Conservation (phyloP, 805 yeast genomes). For the Metschnikowia corniflorae region DNA sequence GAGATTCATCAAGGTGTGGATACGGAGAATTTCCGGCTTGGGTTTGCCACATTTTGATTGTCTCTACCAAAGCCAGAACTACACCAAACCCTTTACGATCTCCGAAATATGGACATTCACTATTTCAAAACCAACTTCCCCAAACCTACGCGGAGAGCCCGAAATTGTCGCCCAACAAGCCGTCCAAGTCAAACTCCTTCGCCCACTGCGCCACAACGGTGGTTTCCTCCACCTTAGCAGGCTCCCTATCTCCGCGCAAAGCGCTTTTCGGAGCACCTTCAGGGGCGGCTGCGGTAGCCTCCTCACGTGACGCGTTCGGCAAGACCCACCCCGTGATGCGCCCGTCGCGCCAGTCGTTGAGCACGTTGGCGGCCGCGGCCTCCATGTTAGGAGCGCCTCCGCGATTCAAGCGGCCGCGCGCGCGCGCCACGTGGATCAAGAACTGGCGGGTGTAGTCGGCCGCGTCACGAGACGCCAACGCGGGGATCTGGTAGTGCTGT, state of each 20-base stretch:
- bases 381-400: conserved; percentile 92
- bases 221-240: conserved; percentile 57
- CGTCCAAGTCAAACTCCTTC: conserved; percentile 88
- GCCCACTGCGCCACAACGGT: conserved; percentile 90
- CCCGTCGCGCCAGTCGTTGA: conserved; percentile 98
- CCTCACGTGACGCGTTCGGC: conserved; percentile 55
- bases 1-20: too few relatives aligned
- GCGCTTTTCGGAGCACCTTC: conserved; percentile 37
- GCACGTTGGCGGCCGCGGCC: conserved; percentile 75
- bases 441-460: conserved; percentile 81
- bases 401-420: conserved; percentile 84
- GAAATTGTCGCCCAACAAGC: conserved; percentile 54
- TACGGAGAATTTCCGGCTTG: too few relatives aligned
- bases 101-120: too few relatives aligned
- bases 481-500: conserved; percentile 71
- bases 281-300: conserved; percentile 23
- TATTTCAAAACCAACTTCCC: too few relatives aligned
- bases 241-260: conserved; percentile 42
- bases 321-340: conserved; percentile 86
- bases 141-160: conserved; percentile 24
- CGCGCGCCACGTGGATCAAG: conserved; percentile 88
- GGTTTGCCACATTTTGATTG: neutral
- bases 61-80: neutral
- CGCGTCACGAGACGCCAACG: conserved; percentile 67
- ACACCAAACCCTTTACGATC: too few relatives aligned